These are phyloP conservation scores for Polyplosphaeria fusca DNA, from an alignment of 495 filamentous ascomycete genomes.

Conservation along the genomic window DNA sequence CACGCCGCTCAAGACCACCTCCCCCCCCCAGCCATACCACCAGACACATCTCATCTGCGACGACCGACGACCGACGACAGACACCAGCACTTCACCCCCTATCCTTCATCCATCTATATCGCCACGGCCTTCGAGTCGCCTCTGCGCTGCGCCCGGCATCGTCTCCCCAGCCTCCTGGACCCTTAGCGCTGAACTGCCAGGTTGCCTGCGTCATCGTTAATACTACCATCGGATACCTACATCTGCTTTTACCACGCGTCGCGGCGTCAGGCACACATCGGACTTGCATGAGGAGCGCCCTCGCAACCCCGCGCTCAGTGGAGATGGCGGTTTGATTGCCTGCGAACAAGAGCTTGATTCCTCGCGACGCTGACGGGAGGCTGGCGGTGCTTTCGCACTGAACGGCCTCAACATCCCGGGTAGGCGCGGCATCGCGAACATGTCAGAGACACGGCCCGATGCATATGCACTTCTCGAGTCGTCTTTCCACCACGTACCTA, in stretches of 20 bases:
- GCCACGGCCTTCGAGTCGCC: too few relatives aligned
- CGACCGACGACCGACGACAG: too few relatives aligned
- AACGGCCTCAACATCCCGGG: background rate
- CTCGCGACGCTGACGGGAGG: background rate
- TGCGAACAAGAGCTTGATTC: background rate
- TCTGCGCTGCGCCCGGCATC: too few relatives aligned
- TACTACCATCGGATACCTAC: too few relatives aligned
- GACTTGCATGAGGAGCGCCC: background rate
- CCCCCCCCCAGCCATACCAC: too few relatives aligned
- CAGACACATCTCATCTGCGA: too few relatives aligned
- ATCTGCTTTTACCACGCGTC: background rate
- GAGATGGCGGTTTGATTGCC: background rate
- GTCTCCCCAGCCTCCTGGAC: too few relatives aligned
- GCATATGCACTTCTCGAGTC: conserved; percentile 25
- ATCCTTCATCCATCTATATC: too few relatives aligned
- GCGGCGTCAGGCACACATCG: background rate
- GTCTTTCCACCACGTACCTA: conserved; percentile 16
- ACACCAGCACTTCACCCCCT: too few relatives aligned
- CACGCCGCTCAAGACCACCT: too few relatives aligned
- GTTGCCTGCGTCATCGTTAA: too few relatives aligned
- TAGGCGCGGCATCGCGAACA: conserved; percentile 1
- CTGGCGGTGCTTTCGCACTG: background rate
- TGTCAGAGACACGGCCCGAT: conserved; percentile 14
- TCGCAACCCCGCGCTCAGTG: background rate
- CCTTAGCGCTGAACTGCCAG: too few relatives aligned